Evolutionary conservation across 805 yeast species (phyloP).

Genomic region (Candida easanensis): DNA sequence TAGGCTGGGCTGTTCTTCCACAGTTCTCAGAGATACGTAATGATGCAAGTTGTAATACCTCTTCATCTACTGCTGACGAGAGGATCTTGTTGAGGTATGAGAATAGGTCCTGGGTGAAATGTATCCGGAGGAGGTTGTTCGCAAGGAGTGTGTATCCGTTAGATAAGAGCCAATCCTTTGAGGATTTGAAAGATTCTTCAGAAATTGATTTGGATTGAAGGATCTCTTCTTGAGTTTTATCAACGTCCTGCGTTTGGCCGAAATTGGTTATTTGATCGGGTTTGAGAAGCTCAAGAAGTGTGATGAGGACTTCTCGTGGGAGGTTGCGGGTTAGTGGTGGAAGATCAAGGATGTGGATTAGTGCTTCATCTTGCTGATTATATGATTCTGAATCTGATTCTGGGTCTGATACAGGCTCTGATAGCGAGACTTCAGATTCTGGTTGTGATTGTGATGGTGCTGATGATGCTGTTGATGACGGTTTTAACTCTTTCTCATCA

Average conservation of each 20-base stretch:
- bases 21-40: conserved; percentile 72
- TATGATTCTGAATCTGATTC: conserved; percentile 12
- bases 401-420: background rate
- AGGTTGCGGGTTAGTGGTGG: conserved; percentile 50
- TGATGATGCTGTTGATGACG: background rate
- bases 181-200: conserved; percentile 20
- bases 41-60: conserved; percentile 55
- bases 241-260: conserved; percentile 18
- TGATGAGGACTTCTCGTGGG: conserved; percentile 41
- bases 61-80: conserved; percentile 41
- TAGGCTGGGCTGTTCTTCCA: conserved; percentile 82
- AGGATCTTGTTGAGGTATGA: conserved; percentile 48
- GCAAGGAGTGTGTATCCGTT: conserved; percentile 35
- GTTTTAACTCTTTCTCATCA: conserved; percentile 1
- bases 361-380: conserved; percentile 24
- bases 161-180: conserved; percentile 44
- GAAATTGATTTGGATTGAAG: conserved; percentile 36
- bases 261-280: conserved; percentile 55
- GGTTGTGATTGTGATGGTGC: background rate
- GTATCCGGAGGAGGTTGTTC: conserved; percentile 29
- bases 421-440: background rate
- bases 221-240: conserved; percentile 17
- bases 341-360: conserved; percentile 55
- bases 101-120: conserved; percentile 38
- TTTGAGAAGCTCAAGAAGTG: conserved; percentile 46